These are phyloP conservation scores for Neonectria faginata DNA, from an alignment of 2,329 filamentous ascomycete genomes.

Conservation along the genomic window DNA sequence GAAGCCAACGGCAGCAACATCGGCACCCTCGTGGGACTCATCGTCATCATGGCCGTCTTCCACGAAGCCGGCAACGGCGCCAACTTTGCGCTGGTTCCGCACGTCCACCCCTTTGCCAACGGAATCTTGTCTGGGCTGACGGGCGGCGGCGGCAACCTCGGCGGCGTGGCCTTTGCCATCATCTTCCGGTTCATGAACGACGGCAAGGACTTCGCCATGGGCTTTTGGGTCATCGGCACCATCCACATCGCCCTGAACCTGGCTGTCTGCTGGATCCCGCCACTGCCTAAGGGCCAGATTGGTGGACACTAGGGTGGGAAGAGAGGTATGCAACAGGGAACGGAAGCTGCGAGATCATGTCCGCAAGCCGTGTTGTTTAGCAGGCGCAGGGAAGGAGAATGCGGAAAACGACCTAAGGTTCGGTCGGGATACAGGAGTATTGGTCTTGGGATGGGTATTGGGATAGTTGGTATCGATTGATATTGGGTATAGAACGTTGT, in stretches of 20 bases:
- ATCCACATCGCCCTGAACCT: constrained; percentile 79
- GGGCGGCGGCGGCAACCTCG: constrained; percentile 85
- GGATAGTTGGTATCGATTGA: not conserved
- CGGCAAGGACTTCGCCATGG: constrained; percentile 73
- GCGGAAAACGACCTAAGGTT: not conserved
- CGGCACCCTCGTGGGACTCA: constrained; percentile 78
- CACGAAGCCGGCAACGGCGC: constrained; percentile 87
- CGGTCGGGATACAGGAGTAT: not conserved
- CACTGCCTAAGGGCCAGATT: constrained; percentile 63
- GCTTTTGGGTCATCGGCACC: constrained; percentile 85
- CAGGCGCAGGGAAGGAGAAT: constrained; percentile 11
- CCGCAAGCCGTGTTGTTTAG: constrained; percentile 9
- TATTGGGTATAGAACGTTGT: not conserved
- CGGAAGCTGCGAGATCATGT: constrained; percentile 5
- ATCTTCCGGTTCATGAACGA: constrained; percentile 77
- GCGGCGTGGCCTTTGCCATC: constrained; percentile 88
- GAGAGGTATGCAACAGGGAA: not conserved
- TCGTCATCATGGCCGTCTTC: constrained; percentile 84
- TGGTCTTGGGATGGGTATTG: constrained; percentile 3
- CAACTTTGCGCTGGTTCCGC: constrained; percentile 87
- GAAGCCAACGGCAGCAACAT: constrained; percentile 53
- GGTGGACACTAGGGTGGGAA: constrained; percentile 42
- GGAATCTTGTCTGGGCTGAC: constrained; percentile 81
- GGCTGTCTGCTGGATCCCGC: constrained; percentile 66
- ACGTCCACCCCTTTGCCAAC: constrained; percentile 86